phyloP scores from a whole-genome alignment of 2,329 filamentous ascomycete genomes.

The Alternaria tenuissima region DNA sequence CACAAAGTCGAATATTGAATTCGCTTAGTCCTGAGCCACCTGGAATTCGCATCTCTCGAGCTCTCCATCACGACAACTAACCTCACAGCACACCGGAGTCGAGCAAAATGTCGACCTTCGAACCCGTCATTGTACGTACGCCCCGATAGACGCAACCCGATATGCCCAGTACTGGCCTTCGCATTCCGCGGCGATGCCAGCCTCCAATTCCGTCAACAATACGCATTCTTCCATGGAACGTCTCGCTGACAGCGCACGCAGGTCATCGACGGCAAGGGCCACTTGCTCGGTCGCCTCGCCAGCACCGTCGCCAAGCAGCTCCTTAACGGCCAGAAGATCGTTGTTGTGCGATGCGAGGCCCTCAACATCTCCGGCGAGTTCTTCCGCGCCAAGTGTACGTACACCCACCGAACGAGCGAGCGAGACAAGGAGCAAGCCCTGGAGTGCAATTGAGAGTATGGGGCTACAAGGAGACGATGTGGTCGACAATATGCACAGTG shows the following conservation, averaged over 20 bases:
- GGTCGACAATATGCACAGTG: constrained; percentile 16
- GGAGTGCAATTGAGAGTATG: constrained; percentile 14
- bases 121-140: constrained; percentile 69
- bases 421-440: constrained; percentile 27
- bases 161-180: constrained; percentile 13
- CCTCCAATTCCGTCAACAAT: constrained; percentile 14
- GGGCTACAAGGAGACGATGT: neutral
- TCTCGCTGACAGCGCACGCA: constrained; percentile 44
- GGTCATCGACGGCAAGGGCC: constrained; percentile 99
- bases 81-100: constrained; percentile 44
- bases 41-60: constrained; percentile 22
- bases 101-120: constrained; percentile 70
- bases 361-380: constrained; percentile 99
- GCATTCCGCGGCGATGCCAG: constrained; percentile 20
- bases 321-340: constrained; percentile 98
- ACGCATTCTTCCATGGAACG: constrained; percentile 11
- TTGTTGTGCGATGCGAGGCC: constrained; percentile 97
- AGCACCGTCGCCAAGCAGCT: constrained; percentile 99
- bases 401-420: constrained; percentile 33
- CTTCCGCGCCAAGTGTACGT: constrained; percentile 99
- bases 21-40: constrained; percentile 17
- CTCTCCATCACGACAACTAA: constrained; percentile 37
- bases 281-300: constrained; percentile 98
- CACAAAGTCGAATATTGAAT: constrained; percentile 14
- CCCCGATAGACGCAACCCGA: constrained; percentile 25